Evolutionary conservation across 257 asterid genomes (phyloP), one percentile per base, ranked within the genome.

Genomic region (Primulina eburnea): DNA sequence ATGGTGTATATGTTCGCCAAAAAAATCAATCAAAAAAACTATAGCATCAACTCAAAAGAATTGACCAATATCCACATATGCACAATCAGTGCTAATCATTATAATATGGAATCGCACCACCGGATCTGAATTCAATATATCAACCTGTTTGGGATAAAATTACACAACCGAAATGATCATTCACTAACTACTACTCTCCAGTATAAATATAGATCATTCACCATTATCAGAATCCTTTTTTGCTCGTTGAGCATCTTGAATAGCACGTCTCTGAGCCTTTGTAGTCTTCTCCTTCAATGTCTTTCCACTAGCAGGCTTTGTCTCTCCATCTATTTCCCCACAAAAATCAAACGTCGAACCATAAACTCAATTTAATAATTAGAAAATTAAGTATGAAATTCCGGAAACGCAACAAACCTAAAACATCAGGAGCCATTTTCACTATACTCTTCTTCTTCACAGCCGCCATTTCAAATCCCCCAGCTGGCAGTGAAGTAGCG

Each of bases 231-330:
- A 90, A 65, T 88, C 86, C 85, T 94, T 94, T 17, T 90, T 92
- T 75, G 97, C 97, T 30, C 97, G 82, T 71, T 94, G 97, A 24
- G 99, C 93, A 74, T 94, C 99, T 75, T 94, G 97, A 50, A 86
- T 77, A n/a, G 97, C 99, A 14, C 99, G 89, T 65, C 97, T 87
- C 75, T 91, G 97, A 4, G 97, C 97, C 68, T 91, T 94, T 0
- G 97, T 83, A 3, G 96, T 85, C 83, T 89, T 89, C 87, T 90
- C 92, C 83, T 90, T 93, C 63, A 77, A 68, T 4, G 89, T 79
- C 76, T 86, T 87, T n/a, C 80, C 84, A 70, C 73, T 80, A 9
- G 70, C 71, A 9, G 78, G 66, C 28, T 77, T 76, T 47, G 81
- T 74, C 70, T 72, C 82, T 67, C 80, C 89, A 73, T 83, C 90